Base-by-base conservation (phyloP, 805 yeast genomes). In the Hanseniaspora guilliermondii region DNA sequence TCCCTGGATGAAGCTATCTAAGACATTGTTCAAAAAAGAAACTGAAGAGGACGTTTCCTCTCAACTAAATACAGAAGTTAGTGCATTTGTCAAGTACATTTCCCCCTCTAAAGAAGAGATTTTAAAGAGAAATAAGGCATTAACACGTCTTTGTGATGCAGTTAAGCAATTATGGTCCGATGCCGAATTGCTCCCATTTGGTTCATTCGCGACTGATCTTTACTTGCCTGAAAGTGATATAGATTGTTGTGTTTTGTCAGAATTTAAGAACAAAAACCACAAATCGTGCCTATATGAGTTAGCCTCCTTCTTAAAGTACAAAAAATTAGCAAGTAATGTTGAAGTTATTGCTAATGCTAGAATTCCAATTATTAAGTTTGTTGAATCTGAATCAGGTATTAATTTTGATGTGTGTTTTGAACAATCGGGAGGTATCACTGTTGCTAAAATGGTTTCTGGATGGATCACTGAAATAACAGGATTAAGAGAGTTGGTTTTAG, bases 191-290 rank as follows among this genome's bases (percentile, higher is more conserved):
- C 82, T 82, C 58, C 95, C 89, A 7, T 91, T 93, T 71, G 98
- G 98, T 0, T 89, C 97, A 0, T 85, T 79, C 66, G 96, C 97
- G 0, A 89, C 97, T 0, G 96, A 89, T 64, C 70, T 91, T 57
- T 91, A 88, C 64, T 72, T 91, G 17, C 97, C 97, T 0, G 95
- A 95, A 1, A 87, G 96, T 0, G 98, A 91, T 73, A 87, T 91
- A 33, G 98, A 91, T 67, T 82, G 93, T 81, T 97, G 89, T 45
- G 77, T 91, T 24, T 72, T 82, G 3, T 83, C 95, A 22, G 68
- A 73, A 17, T 68, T 71, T 14, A 80, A 82, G 2, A 76, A 77
- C 60, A 71, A 71, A 53, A 87, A 78, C 61, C 77, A 75, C 56
- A 77, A 86, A 63, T 74, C 79, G n/a, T 71, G 78, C 24, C 68